Base-by-base conservation (phyloP, 805 yeast genomes). In the Huiozyma naganishii region DNA sequence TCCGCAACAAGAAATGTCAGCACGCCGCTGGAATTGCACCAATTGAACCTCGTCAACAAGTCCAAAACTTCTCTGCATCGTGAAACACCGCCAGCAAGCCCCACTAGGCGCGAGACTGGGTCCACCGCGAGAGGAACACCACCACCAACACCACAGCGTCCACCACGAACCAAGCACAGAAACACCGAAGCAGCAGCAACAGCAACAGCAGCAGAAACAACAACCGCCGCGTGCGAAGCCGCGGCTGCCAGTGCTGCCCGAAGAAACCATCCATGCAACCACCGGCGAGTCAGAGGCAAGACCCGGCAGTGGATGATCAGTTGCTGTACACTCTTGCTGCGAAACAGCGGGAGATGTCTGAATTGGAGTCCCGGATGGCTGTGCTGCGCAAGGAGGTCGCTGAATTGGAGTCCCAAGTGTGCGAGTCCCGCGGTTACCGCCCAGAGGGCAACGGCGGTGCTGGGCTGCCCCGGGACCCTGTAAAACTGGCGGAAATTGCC, bases 271-370 rank as follows among this genome's bases (percentile, higher is more conserved):
- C 33, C 11, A 5, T 8, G 33, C 9, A 8, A 30, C 43, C 46
- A 11, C 41, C 30, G 41, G 36, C 33, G 6, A 32, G 39, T 27
- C 33, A 5, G 35, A 29, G 13, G 39, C 33, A 39, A 17, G 13
- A 36, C 6, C 43, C 42, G 23, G 44, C 39, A 17, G 37, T 37
- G 12, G 45, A 51, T 2, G 44, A 51, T 17, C 48, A 47, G 32
- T 11, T 72, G 12, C 52, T 73, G 33, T 67, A 58, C 42, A 57
- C 59, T 37, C 49, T 72, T 41, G 77, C 83, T 0, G 52, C 70
- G 2, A 78, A 79, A 52, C 80, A 77, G 52, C 67, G 79, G 46
- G 69, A 69, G 44, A 68, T 78, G 7, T 48, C 68, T 12, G 80
- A 76, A 40, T 54, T 74, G 45, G 73, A 71, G 51, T 59, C 65